Evolutionary conservation across 2,329 filamentous ascomycete genomes (phyloP), one percentile per base, ranked within the genome.

Genomic region (Furcasterigmium sp.): DNA sequence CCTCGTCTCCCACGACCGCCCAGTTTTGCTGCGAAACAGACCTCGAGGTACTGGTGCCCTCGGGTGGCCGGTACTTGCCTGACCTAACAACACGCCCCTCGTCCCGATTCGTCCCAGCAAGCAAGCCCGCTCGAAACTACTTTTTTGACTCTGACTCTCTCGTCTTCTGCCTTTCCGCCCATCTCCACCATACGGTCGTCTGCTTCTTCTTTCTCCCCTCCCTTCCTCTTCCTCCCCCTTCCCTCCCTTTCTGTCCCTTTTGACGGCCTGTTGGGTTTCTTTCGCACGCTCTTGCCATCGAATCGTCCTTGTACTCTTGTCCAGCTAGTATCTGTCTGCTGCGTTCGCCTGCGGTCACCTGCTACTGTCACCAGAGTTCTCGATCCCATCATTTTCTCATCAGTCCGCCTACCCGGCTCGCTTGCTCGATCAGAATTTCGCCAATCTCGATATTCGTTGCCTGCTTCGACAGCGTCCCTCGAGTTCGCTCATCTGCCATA

Each of bases 161-260:
- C 41, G 25, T 34, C 21, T 37, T 43, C 41, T 37, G 19, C 36
- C 41, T 37, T 37, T 43, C 21, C 34, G 29, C 34, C 41, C 41
- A 43, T 38, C 36, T 43, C 41, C 41, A 37, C 41, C 41, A 37
- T 41, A 45, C 37, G 30, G 32, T 42, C 43, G 19, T 37, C 35
- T 37, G 60, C 44, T 46, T 46, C 51, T 48, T 46, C 44, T 44
- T 48, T 46, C 40, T 48, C 62, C 62, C 59, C 36, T 40, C 41
- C 34, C 47, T 43, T 39, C 34, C 30, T 43, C 44, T 40, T 28
- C 23, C 41, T 39, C 44, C 36, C 36, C 39, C 30, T 35, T 41
- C 39, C 35, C 35, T 25, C 35, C 35, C 35, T 25, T 37, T 25
- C 35, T 37, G 35, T 37, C 21, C 30, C 30, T 41, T 41, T 36